Evolutionary conservation across 805 yeast genomes (phyloP).

Genomic region (Ogataea siamensis): DNA sequence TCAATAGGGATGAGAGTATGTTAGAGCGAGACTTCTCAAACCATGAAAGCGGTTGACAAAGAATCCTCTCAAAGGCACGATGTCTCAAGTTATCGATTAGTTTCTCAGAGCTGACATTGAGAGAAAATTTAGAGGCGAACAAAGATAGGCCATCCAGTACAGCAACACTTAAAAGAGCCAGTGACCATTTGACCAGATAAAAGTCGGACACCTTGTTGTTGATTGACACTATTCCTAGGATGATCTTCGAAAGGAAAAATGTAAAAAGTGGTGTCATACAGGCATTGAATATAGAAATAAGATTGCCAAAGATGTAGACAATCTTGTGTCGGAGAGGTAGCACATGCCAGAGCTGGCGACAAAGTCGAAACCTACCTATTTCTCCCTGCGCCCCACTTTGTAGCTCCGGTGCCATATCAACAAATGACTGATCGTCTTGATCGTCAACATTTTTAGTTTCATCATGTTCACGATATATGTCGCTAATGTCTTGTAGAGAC

Average conservation of each 20-base stretch:
- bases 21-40: constrained; percentile 45
- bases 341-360: constrained; percentile 12
- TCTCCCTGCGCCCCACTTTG: constrained; percentile 8
- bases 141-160: constrained; percentile 56
- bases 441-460: too few relatives aligned
- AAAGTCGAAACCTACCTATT: neutral
- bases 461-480: too few relatives aligned
- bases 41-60: constrained; percentile 55
- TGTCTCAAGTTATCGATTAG: constrained; percentile 62
- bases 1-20: constrained; percentile 60
- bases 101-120: constrained; percentile 61
- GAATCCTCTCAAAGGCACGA: constrained; percentile 45
- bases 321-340: constrained; percentile 10
- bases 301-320: constrained; percentile 48
- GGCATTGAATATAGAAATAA: constrained; percentile 56
- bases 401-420: too few relatives aligned
- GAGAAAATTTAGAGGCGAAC: constrained; percentile 47
- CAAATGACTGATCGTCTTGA: too few relatives aligned
- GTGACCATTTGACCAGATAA: constrained; percentile 61
- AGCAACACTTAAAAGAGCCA: constrained; percentile 61
- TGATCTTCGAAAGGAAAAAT: constrained; percentile 66
- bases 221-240: constrained; percentile 59
- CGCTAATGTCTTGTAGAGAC: neutral
- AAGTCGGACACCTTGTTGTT: constrained; percentile 26
- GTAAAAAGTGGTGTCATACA: constrained; percentile 75